These are phyloP conservation scores for Metarhizium humberi DNA, from an alignment of 2,329 filamentous ascomycete species.

Conservation along the genomic window DNA sequence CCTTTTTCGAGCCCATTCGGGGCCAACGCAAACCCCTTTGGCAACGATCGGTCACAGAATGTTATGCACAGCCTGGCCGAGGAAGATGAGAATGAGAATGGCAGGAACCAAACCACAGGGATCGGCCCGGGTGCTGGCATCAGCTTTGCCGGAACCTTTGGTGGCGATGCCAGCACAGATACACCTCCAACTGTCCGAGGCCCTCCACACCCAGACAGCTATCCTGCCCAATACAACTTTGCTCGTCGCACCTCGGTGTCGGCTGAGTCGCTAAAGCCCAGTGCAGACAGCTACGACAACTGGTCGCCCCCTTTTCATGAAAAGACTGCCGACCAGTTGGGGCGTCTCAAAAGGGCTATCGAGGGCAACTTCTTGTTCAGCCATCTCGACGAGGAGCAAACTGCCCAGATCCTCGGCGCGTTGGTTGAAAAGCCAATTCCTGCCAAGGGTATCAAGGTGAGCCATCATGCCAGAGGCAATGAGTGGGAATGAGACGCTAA, in stretches of 20 bases:
- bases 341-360: conserved; percentile 72
- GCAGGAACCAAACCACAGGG: conserved; percentile 47
- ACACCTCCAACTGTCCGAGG: conserved; percentile 35
- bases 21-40: conserved; percentile 65
- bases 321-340: conserved; percentile 74
- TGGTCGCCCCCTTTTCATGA: conserved; percentile 82
- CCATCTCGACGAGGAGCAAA: conserved; percentile 90
- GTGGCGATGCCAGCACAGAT: conserved; percentile 39
- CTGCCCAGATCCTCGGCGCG: conserved; percentile 75
- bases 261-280: conserved; percentile 89
- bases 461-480: conserved; percentile 7
- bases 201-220: conserved; percentile 53
- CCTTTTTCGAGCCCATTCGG: conserved; percentile 68
- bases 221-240: conserved; percentile 90
- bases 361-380: conserved; percentile 88
- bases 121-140: conserved; percentile 35
- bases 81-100: conserved; percentile 70
- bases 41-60: conserved; percentile 32
- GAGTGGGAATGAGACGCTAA: conserved; percentile 11
- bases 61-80: conserved; percentile 55
- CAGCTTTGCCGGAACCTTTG: conserved; percentile 43
- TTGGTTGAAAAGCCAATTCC: conserved; percentile 93
- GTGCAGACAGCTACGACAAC: conserved; percentile 71
- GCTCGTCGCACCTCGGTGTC: conserved; percentile 91
- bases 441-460: conserved; percentile 69